These are phyloP conservation scores for Pogostemon cablin DNA, from an alignment of 257 asterid species.

Conservation along the genomic window DNA sequence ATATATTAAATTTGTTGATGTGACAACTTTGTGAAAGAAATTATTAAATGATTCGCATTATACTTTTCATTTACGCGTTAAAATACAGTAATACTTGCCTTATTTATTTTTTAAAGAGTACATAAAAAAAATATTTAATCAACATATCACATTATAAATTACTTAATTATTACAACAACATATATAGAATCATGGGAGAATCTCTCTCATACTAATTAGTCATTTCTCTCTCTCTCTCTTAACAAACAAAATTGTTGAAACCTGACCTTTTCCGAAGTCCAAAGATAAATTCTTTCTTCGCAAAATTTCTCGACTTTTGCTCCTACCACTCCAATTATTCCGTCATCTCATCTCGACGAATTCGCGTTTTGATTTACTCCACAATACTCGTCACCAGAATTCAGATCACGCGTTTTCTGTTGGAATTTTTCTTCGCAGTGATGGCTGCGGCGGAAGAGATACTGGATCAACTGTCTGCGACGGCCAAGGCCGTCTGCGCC, in stretches of 20 bases:
- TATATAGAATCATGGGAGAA: not conserved
- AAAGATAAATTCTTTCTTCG: slow-evolving; percentile 11
- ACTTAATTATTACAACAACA: not conserved
- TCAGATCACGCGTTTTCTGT: slow-evolving; percentile 35
- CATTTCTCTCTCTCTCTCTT: slow-evolving; percentile 27
- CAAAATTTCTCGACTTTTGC: not conserved
- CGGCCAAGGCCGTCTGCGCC: slow-evolving; percentile 51
- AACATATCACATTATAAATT: not conserved
- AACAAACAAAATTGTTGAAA: not conserved
- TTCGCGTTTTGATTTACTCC: not conserved
- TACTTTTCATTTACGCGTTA: too few relatives aligned
- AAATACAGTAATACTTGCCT: too few relatives aligned
- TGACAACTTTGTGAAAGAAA: too few relatives aligned
- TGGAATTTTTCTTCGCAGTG: slow-evolving; percentile 20
- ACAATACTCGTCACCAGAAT: not conserved
- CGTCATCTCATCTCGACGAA: slow-evolving; percentile 18
- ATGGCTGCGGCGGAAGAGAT: slow-evolving; percentile 60
- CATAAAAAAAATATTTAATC: too few relatives aligned
- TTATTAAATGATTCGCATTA: too few relatives aligned
- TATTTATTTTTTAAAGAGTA: too few relatives aligned
- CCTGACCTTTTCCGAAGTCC: slow-evolving; percentile 36
- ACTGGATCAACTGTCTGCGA: slow-evolving; percentile 65
- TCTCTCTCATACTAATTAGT: not conserved
- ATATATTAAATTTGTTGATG: too few relatives aligned
- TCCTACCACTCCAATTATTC: slow-evolving; percentile 18